Base-by-base conservation (phyloP, 2,329 filamentous ascomycete species). In the Aspergillus pseudoglaucus region DNA sequence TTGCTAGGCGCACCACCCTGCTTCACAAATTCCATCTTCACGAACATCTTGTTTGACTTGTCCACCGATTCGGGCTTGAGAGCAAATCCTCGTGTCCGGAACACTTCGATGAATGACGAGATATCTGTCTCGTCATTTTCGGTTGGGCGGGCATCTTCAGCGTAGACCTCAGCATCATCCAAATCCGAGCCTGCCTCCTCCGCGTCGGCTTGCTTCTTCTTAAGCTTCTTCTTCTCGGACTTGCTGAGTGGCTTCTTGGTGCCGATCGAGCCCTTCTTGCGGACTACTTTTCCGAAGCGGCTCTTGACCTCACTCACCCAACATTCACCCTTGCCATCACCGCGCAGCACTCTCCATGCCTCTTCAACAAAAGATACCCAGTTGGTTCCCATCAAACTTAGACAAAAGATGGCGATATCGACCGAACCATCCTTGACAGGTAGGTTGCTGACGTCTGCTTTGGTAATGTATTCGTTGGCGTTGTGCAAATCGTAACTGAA, bases 271-370 rank as follows among this genome's bases (percentile, higher is more conserved):
- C 69, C 53, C 57, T 70, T 55, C 72, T 76, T 69, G 42, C 65
- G 61, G 14, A 50, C 69, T 3, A 82, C 76, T 40, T 82, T 78
- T 3, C 82, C 84, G 64, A 98, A 97, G 27, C 93, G 86, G 55
- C 83, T 88, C 74, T 97, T 97, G 71, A 98, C 96, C 73, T 98
- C 93, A 42, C 89, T 88, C 45, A 98, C 81, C 93, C 93, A 98
- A 46, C 95, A 83, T 75, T 98, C 93, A 57, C 93, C 72, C 53
- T 73, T 74, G 27, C 72, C 93, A 63, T 93, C 91, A 80, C 90
- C 90, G 63, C 89, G 85, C 52, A 98, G 79, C 45, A 97, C 78
- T 46, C 93, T 84, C 75, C 89, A 95, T 12, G 91, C 91, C 73
- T 98, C 93, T 71, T 97, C 93, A 60, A 98, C 81, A 66, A 98